A percentile compares a stretch with the other conserved stretches of the same genome.
phyloP scores from a whole-genome alignment of 257 asterid genomes.

The Solanum etuberosum region DNA sequence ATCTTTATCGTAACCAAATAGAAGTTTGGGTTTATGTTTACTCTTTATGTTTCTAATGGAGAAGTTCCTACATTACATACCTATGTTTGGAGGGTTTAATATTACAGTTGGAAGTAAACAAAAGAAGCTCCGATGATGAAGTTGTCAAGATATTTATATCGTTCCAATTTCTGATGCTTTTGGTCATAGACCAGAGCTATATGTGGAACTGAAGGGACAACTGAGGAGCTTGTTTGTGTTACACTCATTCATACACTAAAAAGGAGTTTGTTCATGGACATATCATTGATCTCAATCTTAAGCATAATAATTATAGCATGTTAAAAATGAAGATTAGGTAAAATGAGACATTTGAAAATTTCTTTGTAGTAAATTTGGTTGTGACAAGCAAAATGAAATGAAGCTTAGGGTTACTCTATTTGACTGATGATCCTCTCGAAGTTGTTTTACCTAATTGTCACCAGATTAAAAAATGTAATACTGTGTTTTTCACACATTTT shows the following conservation, averaged over 20 bases:
- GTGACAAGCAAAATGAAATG: neutral
- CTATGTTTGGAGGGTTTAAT: neutral
- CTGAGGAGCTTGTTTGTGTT: slow-evolving; percentile 36
- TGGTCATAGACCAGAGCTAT: slow-evolving; percentile 15
- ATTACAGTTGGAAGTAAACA: neutral
- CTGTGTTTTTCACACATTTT: neutral
- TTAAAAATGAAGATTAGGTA: neutral
- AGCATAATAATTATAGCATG: neutral
- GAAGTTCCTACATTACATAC: neutral
- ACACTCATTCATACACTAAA: neutral
- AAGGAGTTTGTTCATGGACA: neutral
- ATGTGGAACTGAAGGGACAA: slow-evolving; percentile 61
- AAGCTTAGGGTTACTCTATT: neutral
- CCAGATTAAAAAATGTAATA: neutral
- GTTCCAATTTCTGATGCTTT: slow-evolving; percentile 58
- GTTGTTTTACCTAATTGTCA: neutral
- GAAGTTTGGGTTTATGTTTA: neutral
- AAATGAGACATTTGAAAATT: neutral
- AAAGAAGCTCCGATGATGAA: slow-evolving; percentile 24
- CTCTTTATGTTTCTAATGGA: neutral
- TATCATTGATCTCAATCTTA: neutral
- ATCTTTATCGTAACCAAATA: neutral
- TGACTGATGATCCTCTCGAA: neutral
- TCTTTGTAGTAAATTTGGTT: neutral
- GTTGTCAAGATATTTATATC: slow-evolving; percentile 16